phyloP scores from a whole-genome alignment of 2,329 filamentous ascomycete species.

The Cercospora brassicicola region DNA sequence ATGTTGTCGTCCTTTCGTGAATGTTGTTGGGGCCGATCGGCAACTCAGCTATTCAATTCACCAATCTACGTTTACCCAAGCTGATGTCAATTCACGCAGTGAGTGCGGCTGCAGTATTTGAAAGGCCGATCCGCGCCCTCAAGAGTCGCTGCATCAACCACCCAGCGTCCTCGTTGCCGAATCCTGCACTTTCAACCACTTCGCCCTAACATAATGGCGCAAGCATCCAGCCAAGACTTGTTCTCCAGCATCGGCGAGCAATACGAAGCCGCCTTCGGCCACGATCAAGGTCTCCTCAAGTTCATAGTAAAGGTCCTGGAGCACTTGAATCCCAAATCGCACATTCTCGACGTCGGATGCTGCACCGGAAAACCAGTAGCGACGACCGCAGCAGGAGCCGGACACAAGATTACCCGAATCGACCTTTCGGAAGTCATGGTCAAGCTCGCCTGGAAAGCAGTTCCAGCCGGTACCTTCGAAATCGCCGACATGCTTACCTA shows the following conservation, averaged over 20 bases:
- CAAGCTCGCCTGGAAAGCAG: not conserved
- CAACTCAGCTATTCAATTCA: too few species aligned
- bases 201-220: not conserved
- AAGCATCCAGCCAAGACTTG: not conserved
- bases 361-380: not conserved
- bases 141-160: too few species aligned
- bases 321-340: not conserved
- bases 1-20: too few species aligned
- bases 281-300: not conserved
- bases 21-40: too few species aligned
- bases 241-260: not conserved
- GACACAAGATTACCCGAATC: not conserved
- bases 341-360: not conserved
- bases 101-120: too few species aligned
- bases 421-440: not conserved
- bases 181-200: too few species aligned
- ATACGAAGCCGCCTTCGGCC: not conserved
- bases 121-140: too few species aligned
- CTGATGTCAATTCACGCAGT: too few species aligned
- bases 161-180: too few species aligned
- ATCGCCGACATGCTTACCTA: not conserved
- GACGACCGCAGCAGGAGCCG: not conserved
- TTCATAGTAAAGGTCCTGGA: not conserved
- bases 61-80: too few species aligned
- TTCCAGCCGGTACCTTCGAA: not conserved